Evolutionary conservation across 192 early-diverging fungal species (phyloP).

Genomic region (Kickxella alabastrina): DNA sequence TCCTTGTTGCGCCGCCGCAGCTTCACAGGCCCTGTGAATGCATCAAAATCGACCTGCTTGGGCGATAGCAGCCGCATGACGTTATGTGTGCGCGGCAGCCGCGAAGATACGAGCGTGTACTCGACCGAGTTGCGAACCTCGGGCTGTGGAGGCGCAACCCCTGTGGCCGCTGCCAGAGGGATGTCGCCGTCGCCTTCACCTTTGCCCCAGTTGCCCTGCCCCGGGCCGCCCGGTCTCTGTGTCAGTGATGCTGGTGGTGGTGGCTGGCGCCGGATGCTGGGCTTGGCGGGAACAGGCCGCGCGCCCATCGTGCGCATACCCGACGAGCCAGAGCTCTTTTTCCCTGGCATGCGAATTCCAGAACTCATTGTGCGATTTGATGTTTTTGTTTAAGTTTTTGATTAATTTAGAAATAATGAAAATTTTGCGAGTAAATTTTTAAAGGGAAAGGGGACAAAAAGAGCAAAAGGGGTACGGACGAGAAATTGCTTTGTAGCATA

Average conservation of each 20-base stretch:
- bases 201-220: too few species aligned
- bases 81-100: slow-evolving; percentile 55
- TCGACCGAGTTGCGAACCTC: slow-evolving; percentile 44
- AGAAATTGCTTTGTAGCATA: neutral
- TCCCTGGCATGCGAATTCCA: slow-evolving; percentile 17
- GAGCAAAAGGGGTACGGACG: neutral
- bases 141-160: neutral
- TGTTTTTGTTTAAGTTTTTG: neutral
- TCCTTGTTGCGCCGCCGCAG: slow-evolving; percentile 37
- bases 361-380: slow-evolving; percentile 20
- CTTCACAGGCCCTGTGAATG: slow-evolving; percentile 57
- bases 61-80: slow-evolving; percentile 64
- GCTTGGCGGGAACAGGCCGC: neutral
- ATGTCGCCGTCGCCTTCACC: slow-evolving; percentile 8
- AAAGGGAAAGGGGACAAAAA: neutral
- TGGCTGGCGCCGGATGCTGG: neutral
- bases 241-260: too few species aligned
- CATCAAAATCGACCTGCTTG: slow-evolving; percentile 51
- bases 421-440: too few species aligned
- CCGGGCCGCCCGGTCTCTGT: too few species aligned
- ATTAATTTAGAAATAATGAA: too few species aligned
- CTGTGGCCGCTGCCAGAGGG: slow-evolving; percentile 24
- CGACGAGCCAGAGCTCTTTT: slow-evolving; percentile 14
- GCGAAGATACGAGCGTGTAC: slow-evolving; percentile 61
- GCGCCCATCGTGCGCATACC: slow-evolving; percentile 15